Conservation (phyloP, 495 filamentous ascomycete species). For the Talaromyces nanjingensis region DNA sequence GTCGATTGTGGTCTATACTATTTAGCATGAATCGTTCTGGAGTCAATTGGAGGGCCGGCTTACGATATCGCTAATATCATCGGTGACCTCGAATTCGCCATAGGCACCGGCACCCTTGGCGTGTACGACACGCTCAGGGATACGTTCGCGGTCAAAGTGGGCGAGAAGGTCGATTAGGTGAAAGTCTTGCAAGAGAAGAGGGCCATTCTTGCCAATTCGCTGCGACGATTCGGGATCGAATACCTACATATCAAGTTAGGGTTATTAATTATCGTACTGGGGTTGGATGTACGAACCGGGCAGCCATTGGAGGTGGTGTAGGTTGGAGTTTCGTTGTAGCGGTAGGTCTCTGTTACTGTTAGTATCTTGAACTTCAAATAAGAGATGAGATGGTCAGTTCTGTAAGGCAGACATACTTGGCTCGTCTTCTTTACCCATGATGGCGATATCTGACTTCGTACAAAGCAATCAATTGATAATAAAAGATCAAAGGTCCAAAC, state of each 20-base stretch:
- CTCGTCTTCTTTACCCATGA: constrained; percentile 31
- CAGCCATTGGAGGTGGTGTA: constrained; percentile 59
- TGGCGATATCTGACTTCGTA: constrained; percentile 9
- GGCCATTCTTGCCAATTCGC: constrained; percentile 56
- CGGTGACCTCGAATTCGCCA: constrained; percentile 66
- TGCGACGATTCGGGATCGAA: constrained; percentile 52
- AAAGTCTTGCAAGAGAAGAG: constrained; percentile 57
- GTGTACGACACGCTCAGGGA: constrained; percentile 70
- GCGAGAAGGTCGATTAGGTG: constrained; percentile 60
- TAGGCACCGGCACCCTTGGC: constrained; percentile 77
- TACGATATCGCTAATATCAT: constrained; percentile 50
- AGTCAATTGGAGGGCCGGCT: not conserved
- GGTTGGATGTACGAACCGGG: constrained; percentile 22
- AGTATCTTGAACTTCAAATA: not conserved
- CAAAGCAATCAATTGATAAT: not conserved
- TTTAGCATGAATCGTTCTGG: constrained; percentile 3
- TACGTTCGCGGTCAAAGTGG: constrained; percentile 62
- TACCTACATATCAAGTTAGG: constrained; percentile 21
- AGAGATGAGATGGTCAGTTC: not conserved
- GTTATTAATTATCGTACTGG: not conserved
- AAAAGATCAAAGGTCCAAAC: not conserved
- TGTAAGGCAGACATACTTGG: not conserved
- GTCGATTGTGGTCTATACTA: constrained; percentile 30
- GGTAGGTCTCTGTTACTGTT: constrained; percentile 34
- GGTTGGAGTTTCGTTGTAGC: constrained; percentile 50